Base-by-base conservation (phyloP, 495 filamentous ascomycete genomes). In the Neurospora pannonica region DNA sequence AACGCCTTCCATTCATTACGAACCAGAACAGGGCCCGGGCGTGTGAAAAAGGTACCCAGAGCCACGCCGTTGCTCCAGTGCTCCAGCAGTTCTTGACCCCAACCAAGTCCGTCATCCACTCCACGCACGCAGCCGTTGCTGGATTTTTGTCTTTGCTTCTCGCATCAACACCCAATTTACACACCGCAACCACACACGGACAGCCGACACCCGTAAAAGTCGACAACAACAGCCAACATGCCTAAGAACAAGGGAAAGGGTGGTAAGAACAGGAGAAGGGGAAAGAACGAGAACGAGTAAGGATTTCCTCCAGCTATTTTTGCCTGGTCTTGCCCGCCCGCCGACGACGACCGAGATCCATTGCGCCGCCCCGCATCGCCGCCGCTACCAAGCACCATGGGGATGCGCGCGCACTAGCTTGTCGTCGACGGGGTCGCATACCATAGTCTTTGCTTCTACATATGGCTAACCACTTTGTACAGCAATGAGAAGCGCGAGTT, bases 401-500 rank as follows among this genome's bases (percentile, higher is more conserved):
- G 1, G 28, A 67, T 62, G 54, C 54, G 54, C 28, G 15, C 15
- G 6, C 54, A 67, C 28, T 34, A 67, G 28, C 54, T 62, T 1
- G 54, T 62, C 54, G 54, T 67, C 54, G 54, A 67, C 28, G 54
- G 54, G 4, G 54, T 34, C 54, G 54, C 54, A 34, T 67, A 19
- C 15, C 54, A 67, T 34, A 34, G 5, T 31, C 15, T 34, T 19
- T 36, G 15, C 28, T 34, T 67, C 54, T 67, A 34, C 54, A 67
- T 34, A 67, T 67, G 28, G 54, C 54, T 67, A 67, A 67, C 15
- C 54, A 37, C 10, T 11, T 34, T 3, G 13, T 38, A 75, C 70
- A 94, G 97, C 88, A 97, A 97, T 81, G 95, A 98, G 88, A 98
- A 98, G 90, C 96, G 96, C 82, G 96, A 99, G 85, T 89, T 99